Evolutionary conservation across 768 basidiomycete genomes (phyloP).

Genomic region (Collybiopsis luxurians): DNA sequence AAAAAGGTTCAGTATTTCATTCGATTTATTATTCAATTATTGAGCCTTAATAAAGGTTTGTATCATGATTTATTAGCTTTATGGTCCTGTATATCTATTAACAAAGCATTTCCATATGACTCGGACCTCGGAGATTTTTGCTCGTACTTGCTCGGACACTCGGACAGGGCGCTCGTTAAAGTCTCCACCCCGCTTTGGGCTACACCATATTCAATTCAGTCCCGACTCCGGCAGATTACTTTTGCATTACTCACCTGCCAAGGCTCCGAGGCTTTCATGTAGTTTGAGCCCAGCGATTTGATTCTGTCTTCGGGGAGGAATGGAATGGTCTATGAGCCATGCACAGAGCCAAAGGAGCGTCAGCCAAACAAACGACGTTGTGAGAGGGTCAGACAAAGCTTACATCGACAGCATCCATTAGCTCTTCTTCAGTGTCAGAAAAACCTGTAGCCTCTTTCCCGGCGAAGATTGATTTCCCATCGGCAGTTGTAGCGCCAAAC

Average conservation of each 20-base stretch:
- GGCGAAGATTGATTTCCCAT: constrained; percentile 63
- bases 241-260: constrained; percentile 48
- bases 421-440: constrained; percentile 67
- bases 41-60: too few relatives aligned
- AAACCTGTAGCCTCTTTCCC: constrained; percentile 63
- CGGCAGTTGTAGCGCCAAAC: constrained; percentile 48
- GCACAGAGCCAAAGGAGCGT: constrained; percentile 4
- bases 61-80: too few relatives aligned
- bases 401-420: constrained; percentile 42
- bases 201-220: not conserved
- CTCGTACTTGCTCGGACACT: too few relatives aligned
- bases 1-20: too few relatives aligned
- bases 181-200: too few relatives aligned
- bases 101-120: too few relatives aligned
- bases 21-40: too few relatives aligned
- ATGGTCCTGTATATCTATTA: too few relatives aligned
- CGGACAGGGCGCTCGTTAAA: too few relatives aligned
- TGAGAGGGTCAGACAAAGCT: constrained; percentile 10
- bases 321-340: constrained; percentile 35
- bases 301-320: constrained; percentile 73
- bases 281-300: constrained; percentile 58
- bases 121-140: too few relatives aligned
- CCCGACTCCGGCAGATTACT: not conserved
- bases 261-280: constrained; percentile 54
- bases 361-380: not conserved